phyloP scores from a whole-genome alignment of 208 protist species.

The Acanthamoeba lenticulata region DNA sequence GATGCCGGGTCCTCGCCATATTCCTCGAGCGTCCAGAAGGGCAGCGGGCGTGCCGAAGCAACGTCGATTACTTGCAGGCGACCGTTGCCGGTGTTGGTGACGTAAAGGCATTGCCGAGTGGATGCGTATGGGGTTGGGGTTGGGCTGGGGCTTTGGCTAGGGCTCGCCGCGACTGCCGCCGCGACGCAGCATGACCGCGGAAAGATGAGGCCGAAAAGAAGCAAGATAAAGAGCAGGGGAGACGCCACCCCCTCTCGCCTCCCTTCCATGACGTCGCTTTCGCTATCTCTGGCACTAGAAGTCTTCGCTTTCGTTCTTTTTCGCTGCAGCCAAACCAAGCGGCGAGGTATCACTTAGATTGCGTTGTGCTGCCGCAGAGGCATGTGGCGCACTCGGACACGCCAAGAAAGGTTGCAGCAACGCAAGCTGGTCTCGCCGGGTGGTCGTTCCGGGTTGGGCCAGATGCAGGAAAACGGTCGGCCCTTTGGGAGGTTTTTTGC shows the following conservation, averaged over 20 bases:
- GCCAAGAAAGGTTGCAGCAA: background rate
- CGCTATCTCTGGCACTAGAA: no score
- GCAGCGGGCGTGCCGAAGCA: background rate
- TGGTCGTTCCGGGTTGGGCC: background rate
- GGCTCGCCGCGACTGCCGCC: background rate
- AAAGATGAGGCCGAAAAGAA: background rate
- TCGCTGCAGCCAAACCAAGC: no score
- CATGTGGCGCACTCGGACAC: no score
- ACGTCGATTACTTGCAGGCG: constrained; percentile 12
- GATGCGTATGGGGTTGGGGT: background rate
- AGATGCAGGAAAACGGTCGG: background rate
- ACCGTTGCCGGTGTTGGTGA: constrained; percentile 18
- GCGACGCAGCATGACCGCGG: background rate
- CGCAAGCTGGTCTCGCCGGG: no score
- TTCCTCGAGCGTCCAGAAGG: background rate
- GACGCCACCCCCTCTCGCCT: background rate
- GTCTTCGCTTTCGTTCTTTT: no score
- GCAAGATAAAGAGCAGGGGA: background rate
- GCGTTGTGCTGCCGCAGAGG: no score
- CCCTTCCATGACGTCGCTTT: no score
- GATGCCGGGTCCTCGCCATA: background rate
- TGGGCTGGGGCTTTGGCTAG: background rate
- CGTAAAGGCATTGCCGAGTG: constrained; percentile 25
- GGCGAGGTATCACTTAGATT: no score
- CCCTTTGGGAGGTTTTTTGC: no score